A percentile compares a stretch with the other conserved stretches of the same genome.
Evolutionary conservation across 2,329 filamentous ascomycete species (phyloP).

Genomic region (Cladophialophora bantiana): DNA sequence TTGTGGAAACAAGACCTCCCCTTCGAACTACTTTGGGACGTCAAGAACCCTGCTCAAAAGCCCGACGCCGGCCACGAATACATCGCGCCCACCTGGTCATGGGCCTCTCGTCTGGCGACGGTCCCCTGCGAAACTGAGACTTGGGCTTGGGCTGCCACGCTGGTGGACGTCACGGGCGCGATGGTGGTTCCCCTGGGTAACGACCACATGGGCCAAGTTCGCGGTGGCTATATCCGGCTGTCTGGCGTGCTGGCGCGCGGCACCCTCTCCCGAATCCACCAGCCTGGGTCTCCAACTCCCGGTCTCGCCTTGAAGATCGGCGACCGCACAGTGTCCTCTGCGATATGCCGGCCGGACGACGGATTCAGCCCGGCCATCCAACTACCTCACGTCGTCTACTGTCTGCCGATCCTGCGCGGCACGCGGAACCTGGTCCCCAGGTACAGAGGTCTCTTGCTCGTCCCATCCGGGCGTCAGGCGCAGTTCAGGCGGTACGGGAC

Average conservation of each 20-base stretch:
- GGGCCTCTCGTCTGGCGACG: conserved; percentile 16
- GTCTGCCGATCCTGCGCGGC: conserved; percentile 10
- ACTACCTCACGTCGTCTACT: background rate
- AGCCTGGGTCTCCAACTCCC: background rate
- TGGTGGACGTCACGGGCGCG: conserved; percentile 2
- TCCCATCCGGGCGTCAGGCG: background rate
- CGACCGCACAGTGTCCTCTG: background rate
- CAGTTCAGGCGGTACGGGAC: background rate
- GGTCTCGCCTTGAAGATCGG: background rate
- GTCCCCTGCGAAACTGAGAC: conserved; percentile 8
- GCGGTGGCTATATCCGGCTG: background rate
- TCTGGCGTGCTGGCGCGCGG: background rate
- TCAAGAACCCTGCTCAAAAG: background rate
- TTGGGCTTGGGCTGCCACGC: background rate
- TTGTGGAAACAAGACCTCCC: conserved; percentile 30
- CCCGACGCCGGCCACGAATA: background rate
- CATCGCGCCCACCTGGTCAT: conserved; percentile 22
- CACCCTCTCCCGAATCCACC: background rate
- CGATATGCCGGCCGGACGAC: background rate
- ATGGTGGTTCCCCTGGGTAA: background rate
- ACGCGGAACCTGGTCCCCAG: conserved; percentile 2
- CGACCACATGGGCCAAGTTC: background rate
- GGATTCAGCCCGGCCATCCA: background rate
- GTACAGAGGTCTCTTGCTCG: conserved; percentile 7
- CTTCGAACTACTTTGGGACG: conserved; percentile 28